A percentile compares a stretch with the other conserved stretches of the same genome.
Evolutionary conservation across 495 filamentous ascomycete species (phyloP).

Genomic region (Xylaria telfairii): DNA sequence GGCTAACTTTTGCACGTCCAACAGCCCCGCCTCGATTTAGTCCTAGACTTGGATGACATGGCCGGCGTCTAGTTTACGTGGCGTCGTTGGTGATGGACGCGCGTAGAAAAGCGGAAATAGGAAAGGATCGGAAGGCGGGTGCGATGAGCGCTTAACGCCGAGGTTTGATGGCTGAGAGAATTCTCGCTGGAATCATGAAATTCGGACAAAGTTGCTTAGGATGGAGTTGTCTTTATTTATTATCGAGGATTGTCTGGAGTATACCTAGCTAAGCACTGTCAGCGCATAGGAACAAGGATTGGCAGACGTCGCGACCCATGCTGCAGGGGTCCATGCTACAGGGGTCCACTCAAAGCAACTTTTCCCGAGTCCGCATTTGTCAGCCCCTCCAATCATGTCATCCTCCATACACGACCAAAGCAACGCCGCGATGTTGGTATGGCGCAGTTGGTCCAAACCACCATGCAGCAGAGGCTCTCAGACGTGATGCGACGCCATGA

Average conservation of each 20-base stretch:
- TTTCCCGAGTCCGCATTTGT: constrained; percentile 26
- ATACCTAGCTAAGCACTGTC: no score
- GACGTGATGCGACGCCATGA: background rate
- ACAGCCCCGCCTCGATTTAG: constrained; percentile 31
- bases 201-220: constrained; percentile 21
- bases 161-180: background rate
- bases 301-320: constrained; percentile 2
- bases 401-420: background rate
- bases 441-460: background rate
- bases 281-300: background rate
- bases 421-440: background rate
- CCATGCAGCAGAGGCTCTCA: background rate
- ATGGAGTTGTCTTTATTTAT: constrained; percentile 6
- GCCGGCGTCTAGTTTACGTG: background rate
- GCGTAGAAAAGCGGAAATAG: background rate
- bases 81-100: background rate
- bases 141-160: constrained; percentile 5
- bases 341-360: constrained; percentile 29
- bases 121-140: background rate
- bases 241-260: background rate
- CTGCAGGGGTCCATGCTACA: constrained; percentile 17
- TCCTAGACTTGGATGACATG: constrained; percentile 5
- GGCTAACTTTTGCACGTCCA: constrained; percentile 38
- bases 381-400: background rate
- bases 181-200: background rate